These are phyloP conservation scores for Lipomyces sp. DNA, from an alignment of 805 yeast species.

Conservation along the genomic window DNA sequence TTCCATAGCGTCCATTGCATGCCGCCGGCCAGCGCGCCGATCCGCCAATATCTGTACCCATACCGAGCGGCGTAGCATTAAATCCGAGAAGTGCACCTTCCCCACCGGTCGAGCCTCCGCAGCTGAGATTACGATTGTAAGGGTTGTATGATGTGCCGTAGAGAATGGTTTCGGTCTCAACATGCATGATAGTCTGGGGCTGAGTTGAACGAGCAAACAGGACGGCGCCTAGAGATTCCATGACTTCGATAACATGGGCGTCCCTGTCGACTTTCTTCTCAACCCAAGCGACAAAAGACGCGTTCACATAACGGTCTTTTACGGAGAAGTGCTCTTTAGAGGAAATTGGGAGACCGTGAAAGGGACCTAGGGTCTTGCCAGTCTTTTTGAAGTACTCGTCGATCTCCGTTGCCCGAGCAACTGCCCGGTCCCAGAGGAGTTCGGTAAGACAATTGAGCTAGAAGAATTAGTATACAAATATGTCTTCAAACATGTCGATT, in stretches of 20 bases:
- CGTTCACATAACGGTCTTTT: constrained; percentile 61
- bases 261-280: constrained; percentile 55
- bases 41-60: constrained; percentile 77
- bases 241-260: constrained; percentile 54
- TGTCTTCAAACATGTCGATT: neutral
- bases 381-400: constrained; percentile 55
- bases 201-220: constrained; percentile 68
- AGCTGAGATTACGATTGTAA: constrained; percentile 58
- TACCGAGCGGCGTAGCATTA: constrained; percentile 64
- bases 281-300: constrained; percentile 60
- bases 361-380: constrained; percentile 65
- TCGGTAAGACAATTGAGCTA: constrained; percentile 53
- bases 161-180: constrained; percentile 65
- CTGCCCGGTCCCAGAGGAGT: constrained; percentile 54
- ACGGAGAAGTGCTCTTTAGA: constrained; percentile 67
- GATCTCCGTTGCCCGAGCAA: constrained; percentile 52
- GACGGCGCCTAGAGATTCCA: constrained; percentile 62
- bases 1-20: constrained; percentile 63
- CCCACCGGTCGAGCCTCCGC: constrained; percentile 79
- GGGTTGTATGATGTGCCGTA: constrained; percentile 66
- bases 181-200: constrained; percentile 73
- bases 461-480: neutral
- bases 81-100: constrained; percentile 68
- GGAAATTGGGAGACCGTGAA: constrained; percentile 73
- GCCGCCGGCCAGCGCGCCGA: constrained; percentile 73